phyloP scores from a whole-genome alignment of 2,329 filamentous ascomycete species.

The Pyricularia pennisetigena region DNA sequence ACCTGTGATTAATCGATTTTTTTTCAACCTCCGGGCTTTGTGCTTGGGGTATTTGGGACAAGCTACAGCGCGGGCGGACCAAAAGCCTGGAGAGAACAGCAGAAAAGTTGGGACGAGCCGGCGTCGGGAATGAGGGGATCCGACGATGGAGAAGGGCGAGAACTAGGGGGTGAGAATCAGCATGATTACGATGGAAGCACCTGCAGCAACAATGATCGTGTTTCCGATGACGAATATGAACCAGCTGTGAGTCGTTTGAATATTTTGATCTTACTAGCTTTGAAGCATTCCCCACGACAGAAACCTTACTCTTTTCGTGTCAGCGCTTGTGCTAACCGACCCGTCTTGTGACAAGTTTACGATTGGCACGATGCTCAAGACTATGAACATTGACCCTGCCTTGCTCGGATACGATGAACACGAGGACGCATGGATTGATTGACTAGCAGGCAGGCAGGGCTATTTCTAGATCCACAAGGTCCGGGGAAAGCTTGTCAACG shows the following conservation, averaged over 20 bases:
- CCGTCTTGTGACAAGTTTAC: constrained; percentile 17
- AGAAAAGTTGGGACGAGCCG: constrained; percentile 3
- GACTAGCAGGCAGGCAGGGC: constrained; percentile 9
- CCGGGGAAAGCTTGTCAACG: neutral
- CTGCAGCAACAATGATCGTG: neutral
- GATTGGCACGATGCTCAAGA: constrained; percentile 27
- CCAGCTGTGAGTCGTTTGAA: neutral
- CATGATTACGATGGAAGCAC: constrained; percentile 5
- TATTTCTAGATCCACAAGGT: neutral
- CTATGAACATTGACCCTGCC: constrained; percentile 23
- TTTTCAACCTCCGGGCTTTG: neutral
- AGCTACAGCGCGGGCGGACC: constrained; percentile 15
- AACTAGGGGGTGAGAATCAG: neutral
- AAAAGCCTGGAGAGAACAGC: constrained; percentile 18
- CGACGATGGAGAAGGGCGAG: neutral
- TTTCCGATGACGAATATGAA: neutral
- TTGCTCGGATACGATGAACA: constrained; percentile 22
- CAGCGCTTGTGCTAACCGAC: neutral
- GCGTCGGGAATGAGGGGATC: neutral
- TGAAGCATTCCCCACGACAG: neutral
- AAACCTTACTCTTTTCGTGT: neutral
- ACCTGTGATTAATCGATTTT: neutral
- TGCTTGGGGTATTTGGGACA: neutral
- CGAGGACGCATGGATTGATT: constrained; percentile 18
- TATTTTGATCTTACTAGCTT: neutral